Conservation (phyloP, 2,329 filamentous ascomycete genomes). For the Fusarium duplospermum region DNA sequence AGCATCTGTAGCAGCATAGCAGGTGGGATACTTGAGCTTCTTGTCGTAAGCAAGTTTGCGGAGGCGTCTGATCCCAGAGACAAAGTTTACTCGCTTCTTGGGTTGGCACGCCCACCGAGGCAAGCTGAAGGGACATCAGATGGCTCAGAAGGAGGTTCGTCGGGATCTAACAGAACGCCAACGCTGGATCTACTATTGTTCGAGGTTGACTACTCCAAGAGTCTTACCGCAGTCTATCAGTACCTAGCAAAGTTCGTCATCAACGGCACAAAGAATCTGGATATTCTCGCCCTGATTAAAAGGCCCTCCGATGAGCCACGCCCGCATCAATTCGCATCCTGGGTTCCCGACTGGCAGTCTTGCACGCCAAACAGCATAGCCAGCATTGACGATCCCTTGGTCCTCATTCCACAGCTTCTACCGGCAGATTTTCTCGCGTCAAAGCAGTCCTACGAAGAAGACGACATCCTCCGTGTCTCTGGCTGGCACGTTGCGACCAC, state of each 20-base stretch:
- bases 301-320: background rate
- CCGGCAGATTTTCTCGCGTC: background rate
- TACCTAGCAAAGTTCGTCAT: background rate
- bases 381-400: background rate
- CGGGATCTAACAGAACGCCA: background rate
- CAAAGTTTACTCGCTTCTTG: background rate
- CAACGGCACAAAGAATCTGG: background rate
- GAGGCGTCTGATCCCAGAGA: background rate
- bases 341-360: background rate
- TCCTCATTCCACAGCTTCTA: background rate
- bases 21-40: background rate
- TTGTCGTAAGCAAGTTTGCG: background rate
- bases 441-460: background rate
- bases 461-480: background rate
- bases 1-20: background rate
- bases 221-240: background rate
- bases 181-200: background rate
- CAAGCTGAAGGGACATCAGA: background rate
- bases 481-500: background rate
- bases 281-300: background rate
- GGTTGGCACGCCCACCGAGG: background rate
- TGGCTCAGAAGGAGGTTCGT: background rate
- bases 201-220: background rate
- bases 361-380: background rate
- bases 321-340: background rate